Evolutionary conservation across 305 asterid species (phyloP).

Genomic region (Plantago coronopus): DNA sequence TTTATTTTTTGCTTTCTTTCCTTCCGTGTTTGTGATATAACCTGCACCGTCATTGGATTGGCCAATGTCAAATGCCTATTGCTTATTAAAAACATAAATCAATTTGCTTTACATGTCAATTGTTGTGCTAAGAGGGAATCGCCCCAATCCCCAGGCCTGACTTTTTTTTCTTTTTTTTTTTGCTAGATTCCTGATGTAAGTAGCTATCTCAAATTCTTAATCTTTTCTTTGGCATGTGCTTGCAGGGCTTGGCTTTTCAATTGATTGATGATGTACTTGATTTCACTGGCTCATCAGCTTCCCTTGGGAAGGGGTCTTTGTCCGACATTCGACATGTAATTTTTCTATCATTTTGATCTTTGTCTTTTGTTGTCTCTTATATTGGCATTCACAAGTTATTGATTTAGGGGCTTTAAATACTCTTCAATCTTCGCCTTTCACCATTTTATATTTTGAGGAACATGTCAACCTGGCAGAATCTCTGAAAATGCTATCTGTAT

Average conservation of each 20-base stretch:
- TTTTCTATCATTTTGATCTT: constrained; percentile 15
- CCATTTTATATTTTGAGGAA: neutral
- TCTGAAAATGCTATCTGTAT: neutral
- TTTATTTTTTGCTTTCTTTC: too few relatives aligned
- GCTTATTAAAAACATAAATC: too few relatives aligned
- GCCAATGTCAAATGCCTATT: too few relatives aligned
- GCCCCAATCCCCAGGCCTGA: too few relatives aligned
- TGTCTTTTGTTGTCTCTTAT: neutral
- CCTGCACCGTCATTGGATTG: too few relatives aligned
- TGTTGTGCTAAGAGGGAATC: too few relatives aligned
- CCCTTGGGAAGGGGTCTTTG: constrained; percentile 92
- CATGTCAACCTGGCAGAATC: neutral
- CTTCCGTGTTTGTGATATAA: too few relatives aligned
- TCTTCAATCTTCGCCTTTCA: neutral
- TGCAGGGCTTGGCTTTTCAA: constrained; percentile 95
- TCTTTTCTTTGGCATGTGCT: constrained; percentile 9
- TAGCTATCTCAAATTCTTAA: too few relatives aligned
- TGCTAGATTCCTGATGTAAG: too few relatives aligned
- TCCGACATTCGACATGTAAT: constrained; percentile 92
- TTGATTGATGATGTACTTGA: constrained; percentile 93
- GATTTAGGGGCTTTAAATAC: too few relatives aligned
- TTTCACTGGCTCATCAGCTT: constrained; percentile 86
- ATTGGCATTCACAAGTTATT: neutral
- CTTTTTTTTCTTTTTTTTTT: too few relatives aligned
- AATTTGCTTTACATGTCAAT: too few relatives aligned